Evolutionary conservation across 2,329 filamentous ascomycete genomes (phyloP).

Genomic region (Neospermospora avenae): DNA sequence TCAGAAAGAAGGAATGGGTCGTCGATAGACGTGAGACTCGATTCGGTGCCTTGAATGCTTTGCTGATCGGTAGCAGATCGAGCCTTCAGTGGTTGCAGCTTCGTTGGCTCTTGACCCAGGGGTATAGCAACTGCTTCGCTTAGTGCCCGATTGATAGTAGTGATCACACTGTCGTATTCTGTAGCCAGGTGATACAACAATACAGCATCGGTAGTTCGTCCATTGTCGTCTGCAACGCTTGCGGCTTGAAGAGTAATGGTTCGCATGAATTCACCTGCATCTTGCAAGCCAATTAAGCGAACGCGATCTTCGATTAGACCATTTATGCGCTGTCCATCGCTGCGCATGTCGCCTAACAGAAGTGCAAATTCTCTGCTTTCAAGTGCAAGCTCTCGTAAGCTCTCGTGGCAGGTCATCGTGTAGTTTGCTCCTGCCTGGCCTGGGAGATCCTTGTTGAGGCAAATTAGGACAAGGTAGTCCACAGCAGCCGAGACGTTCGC

Average conservation of each 20-base stretch:
- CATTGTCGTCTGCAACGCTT: constrained; percentile 89
- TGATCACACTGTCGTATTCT: constrained; percentile 92
- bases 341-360: constrained; percentile 84
- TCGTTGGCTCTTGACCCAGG: constrained; percentile 75
- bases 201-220: constrained; percentile 88
- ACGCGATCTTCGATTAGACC: constrained; percentile 87
- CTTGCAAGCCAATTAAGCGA: constrained; percentile 72
- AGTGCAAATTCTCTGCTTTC: constrained; percentile 95
- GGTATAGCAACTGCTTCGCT: constrained; percentile 87
- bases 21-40: constrained; percentile 64
- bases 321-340: constrained; percentile 78
- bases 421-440: constrained; percentile 74
- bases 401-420: constrained; percentile 82
- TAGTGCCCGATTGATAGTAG: constrained; percentile 83
- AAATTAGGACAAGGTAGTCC: constrained; percentile 89
- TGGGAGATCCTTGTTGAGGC: constrained; percentile 80
- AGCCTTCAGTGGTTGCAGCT: constrained; percentile 54
- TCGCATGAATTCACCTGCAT: constrained; percentile 80
- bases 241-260: constrained; percentile 93
- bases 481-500: constrained; percentile 86
- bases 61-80: constrained; percentile 18
- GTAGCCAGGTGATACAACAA: constrained; percentile 91
- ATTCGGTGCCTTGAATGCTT: constrained; percentile 37
- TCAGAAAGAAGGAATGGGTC: constrained; percentile 61
- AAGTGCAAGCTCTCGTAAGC: constrained; percentile 88